Conservation (phyloP, 2,329 filamentous ascomycete genomes). For the Aspergillus sergii region DNA sequence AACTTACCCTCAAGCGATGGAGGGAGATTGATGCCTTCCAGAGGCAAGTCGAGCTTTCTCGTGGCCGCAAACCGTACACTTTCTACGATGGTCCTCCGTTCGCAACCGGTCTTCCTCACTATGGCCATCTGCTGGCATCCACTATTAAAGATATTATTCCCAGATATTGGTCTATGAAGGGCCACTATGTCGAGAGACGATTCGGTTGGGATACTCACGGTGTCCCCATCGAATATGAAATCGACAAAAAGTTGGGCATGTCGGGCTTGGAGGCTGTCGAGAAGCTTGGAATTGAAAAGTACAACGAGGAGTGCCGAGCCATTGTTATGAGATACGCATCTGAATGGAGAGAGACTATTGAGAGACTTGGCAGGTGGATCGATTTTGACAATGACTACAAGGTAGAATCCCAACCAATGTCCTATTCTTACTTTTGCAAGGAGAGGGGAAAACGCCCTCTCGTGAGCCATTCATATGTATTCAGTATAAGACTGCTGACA, state of each 20-base stretch:
- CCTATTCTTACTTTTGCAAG: background rate
- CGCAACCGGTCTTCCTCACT: conserved; percentile 70
- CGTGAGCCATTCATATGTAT: background rate
- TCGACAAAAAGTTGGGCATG: conserved; percentile 93
- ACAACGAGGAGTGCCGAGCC: conserved; percentile 87
- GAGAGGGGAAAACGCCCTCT: background rate
- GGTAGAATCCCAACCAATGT: conserved; percentile 44
- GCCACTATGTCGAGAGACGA: conserved; percentile 84
- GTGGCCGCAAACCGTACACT: conserved; percentile 80
- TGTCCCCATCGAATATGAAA: conserved; percentile 93
- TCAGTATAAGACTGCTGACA: background rate
- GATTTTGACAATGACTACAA: conserved; percentile 99
- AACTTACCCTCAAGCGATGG: conserved; percentile 82
- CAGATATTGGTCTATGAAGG: conserved; percentile 97
- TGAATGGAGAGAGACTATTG: conserved; percentile 87
- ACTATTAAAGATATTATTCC: conserved; percentile 98
- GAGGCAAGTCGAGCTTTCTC: conserved; percentile 82
- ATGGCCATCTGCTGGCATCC: conserved; percentile 80
- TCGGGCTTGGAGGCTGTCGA: conserved; percentile 84
- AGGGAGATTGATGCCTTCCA: conserved; percentile 90
- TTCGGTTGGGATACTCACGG: conserved; percentile 98
- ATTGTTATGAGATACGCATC: conserved; percentile 90
- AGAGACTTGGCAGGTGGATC: conserved; percentile 90
- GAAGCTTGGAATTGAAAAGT: conserved; percentile 82
- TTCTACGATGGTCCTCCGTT: conserved; percentile 92